A percentile compares a stretch with the other conserved stretches of the same genome.
These are phyloP conservation scores for Lichenothelia convexa DNA, from an alignment of 495 filamentous ascomycete species.

Conservation along the genomic window DNA sequence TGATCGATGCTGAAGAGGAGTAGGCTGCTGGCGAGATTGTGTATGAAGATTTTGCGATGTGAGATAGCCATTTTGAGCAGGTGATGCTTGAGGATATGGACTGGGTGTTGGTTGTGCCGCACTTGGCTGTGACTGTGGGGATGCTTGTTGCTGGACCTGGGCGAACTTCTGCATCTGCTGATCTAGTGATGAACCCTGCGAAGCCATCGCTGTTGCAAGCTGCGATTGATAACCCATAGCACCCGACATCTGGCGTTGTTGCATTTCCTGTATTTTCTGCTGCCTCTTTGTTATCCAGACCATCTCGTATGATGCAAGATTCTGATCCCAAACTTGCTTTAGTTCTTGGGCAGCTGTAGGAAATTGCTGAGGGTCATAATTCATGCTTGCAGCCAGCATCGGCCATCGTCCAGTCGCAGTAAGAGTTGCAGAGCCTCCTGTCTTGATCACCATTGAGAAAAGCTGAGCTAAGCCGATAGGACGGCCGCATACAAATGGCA, in stretches of 20 bases:
- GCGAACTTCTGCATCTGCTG: conserved; percentile 23
- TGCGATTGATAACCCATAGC: too few relatives aligned
- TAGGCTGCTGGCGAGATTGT: conserved; percentile 7
- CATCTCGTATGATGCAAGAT: conserved; percentile 50
- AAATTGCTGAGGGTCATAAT: conserved; percentile 45
- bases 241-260: conserved; percentile 24
- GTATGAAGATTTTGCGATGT: conserved; percentile 6
- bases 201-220: too few relatives aligned
- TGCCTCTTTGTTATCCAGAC: conserved; percentile 18
- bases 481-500: conserved; percentile 51
- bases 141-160: conserved; percentile 23
- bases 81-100: conserved; percentile 11
- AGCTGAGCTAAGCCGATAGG: conserved; percentile 53
- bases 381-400: conserved; percentile 45
- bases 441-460: conserved; percentile 54
- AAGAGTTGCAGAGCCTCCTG: conserved; percentile 63
- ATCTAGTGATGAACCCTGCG: too few relatives aligned
- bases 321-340: conserved; percentile 51
- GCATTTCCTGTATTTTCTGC: conserved; percentile 24
- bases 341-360: conserved; percentile 49
- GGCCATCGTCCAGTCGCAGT: conserved; percentile 51
- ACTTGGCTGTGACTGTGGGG: conserved; percentile 11
- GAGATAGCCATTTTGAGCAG: conserved; percentile 3
- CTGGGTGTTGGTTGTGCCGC: conserved; percentile 16
- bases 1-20: neutral